Evolutionary conservation across 163 green algal species (phyloP), one percentile per base, ranked within the genome.

Genomic region (Prototheca cutis): DNA sequence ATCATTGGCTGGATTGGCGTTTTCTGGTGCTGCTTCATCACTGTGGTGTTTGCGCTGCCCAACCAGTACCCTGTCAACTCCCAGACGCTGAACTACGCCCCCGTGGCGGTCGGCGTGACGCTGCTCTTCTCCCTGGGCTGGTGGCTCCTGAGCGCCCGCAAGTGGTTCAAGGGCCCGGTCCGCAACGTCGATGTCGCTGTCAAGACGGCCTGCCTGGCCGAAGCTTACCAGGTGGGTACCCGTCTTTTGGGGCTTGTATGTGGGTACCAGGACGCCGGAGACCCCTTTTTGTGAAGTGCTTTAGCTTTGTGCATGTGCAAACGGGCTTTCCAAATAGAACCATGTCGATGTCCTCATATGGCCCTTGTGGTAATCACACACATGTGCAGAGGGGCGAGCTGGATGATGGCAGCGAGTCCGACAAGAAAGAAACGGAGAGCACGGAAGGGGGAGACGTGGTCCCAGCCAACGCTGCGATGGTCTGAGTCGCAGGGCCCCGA

Each of bases 61-160:
- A 79, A 62, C 5, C 31, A 58, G 19, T 82, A 79, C 54, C 80
- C 80, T 0, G 62, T 80, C 7, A 70, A 62, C 40, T 53, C 56
- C 30, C 52, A 58, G 8, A 84, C 71, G 51, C 62, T 88, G 24
- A 88, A 86, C 68, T 88, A 86, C 30, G 74, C 79, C 0, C 59
- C 61, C 18, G 69, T 85, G 5, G 73, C 73, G 29, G 59, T 80
- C 1, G 72, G 66, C 31, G 58, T 78, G 13, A 67, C 77, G 6
- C 61, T 81, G 4, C 3, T 68, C 13, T 61, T 79, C 39, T 64
- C 54, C 39, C 25, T 77, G 3, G 21, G 64, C 19, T 73, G 61
- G 34, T 85, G 70, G 65, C 23, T 76, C 4, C 4, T 81, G 36
- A 29, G 29, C 15, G 59, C 61, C 29, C 53, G 61, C 40, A 67